A percentile compares a stretch with the other conserved stretches of the same genome.
Conservation (phyloP, 495 filamentous ascomycete species). For the Hypoxylon trugodes region DNA sequence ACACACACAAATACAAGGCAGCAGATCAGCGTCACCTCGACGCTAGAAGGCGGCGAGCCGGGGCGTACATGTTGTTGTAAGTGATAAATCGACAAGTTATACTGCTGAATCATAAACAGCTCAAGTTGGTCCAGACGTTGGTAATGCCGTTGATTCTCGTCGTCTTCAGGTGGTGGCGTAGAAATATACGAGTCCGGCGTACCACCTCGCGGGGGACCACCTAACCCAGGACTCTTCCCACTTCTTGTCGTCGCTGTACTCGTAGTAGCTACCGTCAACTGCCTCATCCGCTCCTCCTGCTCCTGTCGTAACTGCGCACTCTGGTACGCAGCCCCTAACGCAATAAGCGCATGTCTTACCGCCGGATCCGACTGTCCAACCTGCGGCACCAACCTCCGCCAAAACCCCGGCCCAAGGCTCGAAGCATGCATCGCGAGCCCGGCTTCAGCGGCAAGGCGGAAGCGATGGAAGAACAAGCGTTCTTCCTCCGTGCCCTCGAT, state of each 20-base stretch:
- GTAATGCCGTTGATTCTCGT: too few relatives aligned
- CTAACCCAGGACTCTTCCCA: not conserved
- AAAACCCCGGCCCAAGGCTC: slow-evolving; percentile 43
- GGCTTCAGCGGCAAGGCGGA: slow-evolving; percentile 36
- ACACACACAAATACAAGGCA: slow-evolving; percentile 52
- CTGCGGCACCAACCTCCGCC: slow-evolving; percentile 47
- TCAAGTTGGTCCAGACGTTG: slow-evolving; percentile 40
- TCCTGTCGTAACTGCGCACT: slow-evolving; percentile 23
- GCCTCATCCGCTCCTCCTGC: not conserved
- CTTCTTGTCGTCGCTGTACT: not conserved
- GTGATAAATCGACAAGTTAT: slow-evolving; percentile 49
- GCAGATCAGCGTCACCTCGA: slow-evolving; percentile 48
- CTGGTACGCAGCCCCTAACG: slow-evolving; percentile 48
- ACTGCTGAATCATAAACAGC: slow-evolving; percentile 51
- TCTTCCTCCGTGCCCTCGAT: slow-evolving; percentile 48
- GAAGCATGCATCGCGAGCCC: slow-evolving; percentile 32
- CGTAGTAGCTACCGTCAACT: not conserved
- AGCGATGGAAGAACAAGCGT: slow-evolving; percentile 46
- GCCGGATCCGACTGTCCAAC: slow-evolving; percentile 48
- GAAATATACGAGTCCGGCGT: slow-evolving; percentile 14
- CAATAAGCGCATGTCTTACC: slow-evolving; percentile 50
- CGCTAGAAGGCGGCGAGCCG: slow-evolving; percentile 38
- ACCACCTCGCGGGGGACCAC: not conserved
- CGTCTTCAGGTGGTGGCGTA: slow-evolving; percentile 7
- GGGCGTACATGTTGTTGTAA: slow-evolving; percentile 43